Evolutionary conservation across 495 filamentous ascomycete genomes (phyloP).

Genomic region (Podospora comata): DNA sequence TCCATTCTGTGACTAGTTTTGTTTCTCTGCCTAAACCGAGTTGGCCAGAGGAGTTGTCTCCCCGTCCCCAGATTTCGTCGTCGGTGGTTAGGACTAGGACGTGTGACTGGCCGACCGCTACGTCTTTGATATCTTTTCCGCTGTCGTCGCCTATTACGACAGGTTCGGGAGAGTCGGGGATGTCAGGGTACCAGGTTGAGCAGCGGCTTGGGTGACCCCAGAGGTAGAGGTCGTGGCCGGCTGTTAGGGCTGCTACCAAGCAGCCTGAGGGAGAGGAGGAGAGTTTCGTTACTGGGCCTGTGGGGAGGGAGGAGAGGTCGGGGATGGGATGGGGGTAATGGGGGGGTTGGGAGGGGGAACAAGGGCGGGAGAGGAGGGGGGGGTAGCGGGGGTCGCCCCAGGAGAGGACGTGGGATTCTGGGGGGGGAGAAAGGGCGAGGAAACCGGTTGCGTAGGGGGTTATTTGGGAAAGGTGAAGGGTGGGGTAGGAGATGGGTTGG

Average conservation of each 20-base stretch:
- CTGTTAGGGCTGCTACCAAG: conserved; percentile 54
- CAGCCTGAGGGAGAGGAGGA: conserved; percentile 48
- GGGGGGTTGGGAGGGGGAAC: conserved; percentile 9
- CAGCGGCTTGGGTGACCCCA: conserved; percentile 51
- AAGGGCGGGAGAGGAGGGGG: conserved; percentile 47
- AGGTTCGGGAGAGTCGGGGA: conserved; percentile 32
- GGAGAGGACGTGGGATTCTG: conserved; percentile 44
- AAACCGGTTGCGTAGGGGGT: conserved; percentile 52
- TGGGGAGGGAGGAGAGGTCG: conserved; percentile 50
- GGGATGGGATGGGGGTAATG: conserved; percentile 40
- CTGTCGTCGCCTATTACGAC: conserved; percentile 39
- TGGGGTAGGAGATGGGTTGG: conserved; percentile 16
- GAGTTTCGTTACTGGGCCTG: conserved; percentile 52
- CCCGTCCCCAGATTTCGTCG: conserved; percentile 53
- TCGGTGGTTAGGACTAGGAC: conserved; percentile 52
- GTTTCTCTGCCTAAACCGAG: conserved; percentile 43
- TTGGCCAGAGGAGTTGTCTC: conserved; percentile 57
- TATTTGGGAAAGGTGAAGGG: conserved; percentile 39
- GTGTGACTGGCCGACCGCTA: conserved; percentile 57
- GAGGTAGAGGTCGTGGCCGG: conserved; percentile 57
- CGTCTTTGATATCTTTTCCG: conserved; percentile 47
- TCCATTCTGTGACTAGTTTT: conserved; percentile 30
- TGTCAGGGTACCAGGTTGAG: conserved; percentile 14
- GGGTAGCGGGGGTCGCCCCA: conserved; percentile 60
- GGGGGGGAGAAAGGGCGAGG: conserved; percentile 44